Conservation (phyloP, 2,329 filamentous ascomycete genomes). For the Penicillium sp. region DNA sequence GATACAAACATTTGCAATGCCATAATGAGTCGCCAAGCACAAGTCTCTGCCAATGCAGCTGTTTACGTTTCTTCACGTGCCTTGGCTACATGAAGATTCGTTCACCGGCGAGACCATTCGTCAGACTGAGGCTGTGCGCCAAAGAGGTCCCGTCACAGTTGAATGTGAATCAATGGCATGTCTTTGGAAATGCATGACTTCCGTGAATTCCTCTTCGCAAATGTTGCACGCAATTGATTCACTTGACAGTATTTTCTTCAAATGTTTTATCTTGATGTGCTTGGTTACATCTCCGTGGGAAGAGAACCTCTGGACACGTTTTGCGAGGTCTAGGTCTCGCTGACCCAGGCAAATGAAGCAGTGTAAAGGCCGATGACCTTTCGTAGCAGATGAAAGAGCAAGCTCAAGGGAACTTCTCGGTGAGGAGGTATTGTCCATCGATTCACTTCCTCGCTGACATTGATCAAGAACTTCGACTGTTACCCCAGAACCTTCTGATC, state of each 20-base stretch:
- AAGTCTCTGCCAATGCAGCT: no score
- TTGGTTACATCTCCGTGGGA: conserved; percentile 6
- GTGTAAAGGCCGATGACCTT: conserved; percentile 4
- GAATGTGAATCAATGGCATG: background rate
- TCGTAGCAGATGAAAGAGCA: conserved; percentile 2
- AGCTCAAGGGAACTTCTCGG: background rate
- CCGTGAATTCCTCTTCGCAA: conserved; percentile 1
- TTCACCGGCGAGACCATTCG: no score
- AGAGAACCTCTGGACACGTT: conserved; percentile 6
- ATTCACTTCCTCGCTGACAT: background rate
- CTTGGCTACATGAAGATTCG: no score
- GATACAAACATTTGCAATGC: no score
- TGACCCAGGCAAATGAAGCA: conserved; percentile 10
- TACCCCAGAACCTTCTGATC: no score
- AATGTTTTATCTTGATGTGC: conserved; percentile 11
- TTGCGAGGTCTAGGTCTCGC: background rate
- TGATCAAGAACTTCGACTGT: no score
- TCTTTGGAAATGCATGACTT: conserved; percentile 5
- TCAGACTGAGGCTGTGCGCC: no score
- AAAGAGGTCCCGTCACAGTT: background rate
- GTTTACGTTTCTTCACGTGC: no score
- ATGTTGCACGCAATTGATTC: background rate
- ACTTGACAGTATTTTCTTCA: conserved; percentile 1
- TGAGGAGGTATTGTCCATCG: background rate
- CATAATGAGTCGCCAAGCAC: no score